These are phyloP conservation scores for Dioscorea alata DNA, from an alignment of 106 monocot genomes.

Conservation along the genomic window DNA sequence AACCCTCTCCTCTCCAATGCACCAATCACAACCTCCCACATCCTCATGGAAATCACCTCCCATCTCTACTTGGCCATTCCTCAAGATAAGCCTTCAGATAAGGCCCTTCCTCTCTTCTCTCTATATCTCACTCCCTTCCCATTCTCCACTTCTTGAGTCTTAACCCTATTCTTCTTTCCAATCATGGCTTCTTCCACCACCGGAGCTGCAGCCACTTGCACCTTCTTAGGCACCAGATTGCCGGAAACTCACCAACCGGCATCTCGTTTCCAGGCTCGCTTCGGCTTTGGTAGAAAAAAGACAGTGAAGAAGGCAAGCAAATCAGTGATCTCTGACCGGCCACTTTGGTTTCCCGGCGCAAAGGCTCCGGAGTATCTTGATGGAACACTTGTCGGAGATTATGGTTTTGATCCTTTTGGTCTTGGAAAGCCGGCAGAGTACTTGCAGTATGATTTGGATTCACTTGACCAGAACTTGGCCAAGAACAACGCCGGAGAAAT, in stretches of 20 bases:
- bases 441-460: constrained; percentile 85
- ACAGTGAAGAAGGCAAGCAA: constrained; percentile 35
- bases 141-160: background rate
- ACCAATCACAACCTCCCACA: background rate
- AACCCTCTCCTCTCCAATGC: background rate
- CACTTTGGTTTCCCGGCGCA: constrained; percentile 90
- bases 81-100: constrained; percentile 12
- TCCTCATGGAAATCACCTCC: background rate
- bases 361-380: constrained; percentile 82
- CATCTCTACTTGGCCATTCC: background rate
- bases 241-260: constrained; percentile 15
- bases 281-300: constrained; percentile 67
- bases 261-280: constrained; percentile 56
- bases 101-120: background rate
- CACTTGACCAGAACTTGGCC: constrained; percentile 94
- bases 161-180: background rate
- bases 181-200: constrained; percentile 50
- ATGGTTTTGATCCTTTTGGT: constrained; percentile 93
- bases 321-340: constrained; percentile 50
- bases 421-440: constrained; percentile 97
- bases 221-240: constrained; percentile 42
- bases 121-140: background rate
- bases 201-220: constrained; percentile 22
- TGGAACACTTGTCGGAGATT: constrained; percentile 76
- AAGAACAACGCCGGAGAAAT: constrained; percentile 64